A percentile compares a stretch with the other conserved stretches of the same genome.
phyloP scores from a whole-genome alignment of 208 protist species.

The Leishmania arabica region DNA sequence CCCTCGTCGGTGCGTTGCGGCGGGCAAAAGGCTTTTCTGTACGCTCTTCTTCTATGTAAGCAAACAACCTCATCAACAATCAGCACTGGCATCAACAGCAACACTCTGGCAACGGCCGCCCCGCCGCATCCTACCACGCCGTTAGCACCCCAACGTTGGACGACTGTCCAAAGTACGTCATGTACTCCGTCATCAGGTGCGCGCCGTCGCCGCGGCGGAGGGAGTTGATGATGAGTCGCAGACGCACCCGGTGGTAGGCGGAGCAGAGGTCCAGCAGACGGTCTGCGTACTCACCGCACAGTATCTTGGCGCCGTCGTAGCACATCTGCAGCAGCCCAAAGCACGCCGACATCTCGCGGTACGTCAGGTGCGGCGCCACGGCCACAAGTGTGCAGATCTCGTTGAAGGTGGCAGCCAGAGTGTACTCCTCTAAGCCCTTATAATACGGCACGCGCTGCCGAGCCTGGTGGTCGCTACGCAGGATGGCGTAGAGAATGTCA shows the following conservation, averaged over 20 bases:
- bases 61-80: background rate
- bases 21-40: background rate
- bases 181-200: slow-evolving; percentile 55
- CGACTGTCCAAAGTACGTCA: slow-evolving; percentile 65
- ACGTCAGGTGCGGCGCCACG: slow-evolving; percentile 48
- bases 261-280: slow-evolving; percentile 73
- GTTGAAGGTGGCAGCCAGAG: slow-evolving; percentile 50
- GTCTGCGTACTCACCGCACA: slow-evolving; percentile 52
- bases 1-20: background rate
- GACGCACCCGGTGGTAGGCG: slow-evolving; percentile 88
- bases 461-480: slow-evolving; percentile 35
- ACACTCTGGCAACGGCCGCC: background rate
- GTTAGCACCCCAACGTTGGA: slow-evolving; percentile 36
- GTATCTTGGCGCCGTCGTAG: slow-evolving; percentile 38
- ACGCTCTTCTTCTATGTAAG: slow-evolving; percentile 3
- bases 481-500: slow-evolving; percentile 53
- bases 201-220: slow-evolving; percentile 36
- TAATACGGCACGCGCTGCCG: slow-evolving; percentile 27
- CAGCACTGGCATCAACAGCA: background rate
- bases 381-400: slow-evolving; percentile 66
- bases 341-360: slow-evolving; percentile 47
- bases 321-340: slow-evolving; percentile 59
- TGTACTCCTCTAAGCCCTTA: slow-evolving; percentile 31
- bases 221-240: slow-evolving; percentile 66
- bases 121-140: slow-evolving; percentile 10